phyloP scores from a whole-genome alignment of 495 filamentous ascomycete species.

The Diplogelasinospora grovesii region DNA sequence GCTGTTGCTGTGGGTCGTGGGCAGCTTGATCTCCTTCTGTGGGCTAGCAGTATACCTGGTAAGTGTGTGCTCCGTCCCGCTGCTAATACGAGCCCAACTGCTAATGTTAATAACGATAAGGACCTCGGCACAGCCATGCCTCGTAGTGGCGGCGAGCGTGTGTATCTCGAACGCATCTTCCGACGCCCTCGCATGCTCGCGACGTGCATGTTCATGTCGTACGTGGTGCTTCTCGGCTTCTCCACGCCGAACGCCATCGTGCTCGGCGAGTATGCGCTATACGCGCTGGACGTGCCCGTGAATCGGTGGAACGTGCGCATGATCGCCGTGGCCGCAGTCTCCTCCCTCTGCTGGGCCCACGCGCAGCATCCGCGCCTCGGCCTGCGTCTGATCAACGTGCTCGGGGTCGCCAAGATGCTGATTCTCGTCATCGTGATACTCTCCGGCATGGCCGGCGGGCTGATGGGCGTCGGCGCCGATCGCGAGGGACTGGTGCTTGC shows the following conservation, averaged over 20 bases:
- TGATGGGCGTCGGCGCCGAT: constrained; percentile 18
- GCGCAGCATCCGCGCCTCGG: constrained; percentile 53
- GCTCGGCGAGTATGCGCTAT: constrained; percentile 61
- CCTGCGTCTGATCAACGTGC: constrained; percentile 53
- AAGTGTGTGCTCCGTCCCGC: not conserved
- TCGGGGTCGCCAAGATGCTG: constrained; percentile 59
- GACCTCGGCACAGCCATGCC: constrained; percentile 51
- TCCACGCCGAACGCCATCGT: constrained; percentile 57
- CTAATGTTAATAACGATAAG: constrained; percentile 2
- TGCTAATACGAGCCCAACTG: not conserved
- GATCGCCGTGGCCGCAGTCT: constrained; percentile 51
- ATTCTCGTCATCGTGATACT: constrained; percentile 60
- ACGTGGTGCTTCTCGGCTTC: constrained; percentile 48
- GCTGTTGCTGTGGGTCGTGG: constrained; percentile 28
- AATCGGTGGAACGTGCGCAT: constrained; percentile 56
- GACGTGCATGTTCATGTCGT: constrained; percentile 53
- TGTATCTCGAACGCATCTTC: constrained; percentile 60
- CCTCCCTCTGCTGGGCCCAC: constrained; percentile 47
- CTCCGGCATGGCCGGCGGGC: constrained; percentile 42
- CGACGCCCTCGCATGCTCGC: constrained; percentile 54
- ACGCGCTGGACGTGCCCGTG: constrained; percentile 43
- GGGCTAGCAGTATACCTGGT: constrained; percentile 44
- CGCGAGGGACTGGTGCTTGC: constrained; percentile 2
- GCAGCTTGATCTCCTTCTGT: constrained; percentile 30
- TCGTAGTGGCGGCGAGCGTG: constrained; percentile 44